Evolutionary conservation across 345 rosid species (phyloP).

Genomic region (Psidium guajava): DNA sequence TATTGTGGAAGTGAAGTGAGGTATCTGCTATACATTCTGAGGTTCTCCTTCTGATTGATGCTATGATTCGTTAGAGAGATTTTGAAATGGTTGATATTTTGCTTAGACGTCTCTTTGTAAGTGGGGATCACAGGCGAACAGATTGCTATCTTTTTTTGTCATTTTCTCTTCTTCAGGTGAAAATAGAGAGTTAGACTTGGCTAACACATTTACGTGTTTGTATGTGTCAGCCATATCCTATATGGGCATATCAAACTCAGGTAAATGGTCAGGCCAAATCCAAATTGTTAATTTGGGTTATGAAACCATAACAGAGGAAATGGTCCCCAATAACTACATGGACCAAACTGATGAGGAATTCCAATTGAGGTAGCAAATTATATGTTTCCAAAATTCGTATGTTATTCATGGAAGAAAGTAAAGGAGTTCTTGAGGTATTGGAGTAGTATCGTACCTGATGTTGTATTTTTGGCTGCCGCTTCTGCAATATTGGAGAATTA

Average conservation of each 20-base stretch:
- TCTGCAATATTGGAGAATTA: neutral
- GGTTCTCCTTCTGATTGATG: neutral
- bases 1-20: neutral
- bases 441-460: neutral
- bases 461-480: neutral
- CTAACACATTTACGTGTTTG: neutral
- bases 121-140: neutral
- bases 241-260: neutral
- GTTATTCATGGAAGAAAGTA: neutral
- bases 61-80: neutral
- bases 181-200: neutral
- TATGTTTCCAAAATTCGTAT: neutral
- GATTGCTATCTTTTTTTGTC: neutral
- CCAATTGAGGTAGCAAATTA: neutral
- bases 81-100: neutral
- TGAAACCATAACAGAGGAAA: neutral
- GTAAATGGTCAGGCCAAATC: neutral
- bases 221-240: neutral
- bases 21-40: neutral
- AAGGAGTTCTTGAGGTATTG: neutral
- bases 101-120: neutral
- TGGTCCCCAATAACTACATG: neutral
- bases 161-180: neutral
- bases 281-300: neutral
- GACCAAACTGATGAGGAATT: neutral